Conservation (phyloP, 768 basidiomycete species). For the Suillus luteus region DNA sequence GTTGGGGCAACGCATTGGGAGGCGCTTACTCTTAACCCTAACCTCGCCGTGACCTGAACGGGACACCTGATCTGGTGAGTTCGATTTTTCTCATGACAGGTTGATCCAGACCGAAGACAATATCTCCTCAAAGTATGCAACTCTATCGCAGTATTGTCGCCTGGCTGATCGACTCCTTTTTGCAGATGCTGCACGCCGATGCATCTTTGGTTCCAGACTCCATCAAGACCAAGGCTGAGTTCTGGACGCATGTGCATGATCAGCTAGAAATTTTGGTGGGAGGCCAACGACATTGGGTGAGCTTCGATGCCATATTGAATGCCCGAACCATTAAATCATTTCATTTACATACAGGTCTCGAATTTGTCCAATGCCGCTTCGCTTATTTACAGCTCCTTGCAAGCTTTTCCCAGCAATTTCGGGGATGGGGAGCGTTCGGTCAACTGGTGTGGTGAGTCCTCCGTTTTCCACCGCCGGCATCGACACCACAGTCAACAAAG, state of each 20-base stretch:
- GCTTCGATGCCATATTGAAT: constrained; percentile 19
- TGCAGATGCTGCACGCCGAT: constrained; percentile 81
- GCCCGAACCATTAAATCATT: constrained; percentile 3
- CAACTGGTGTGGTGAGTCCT: constrained; percentile 90
- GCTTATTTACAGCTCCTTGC: constrained; percentile 76
- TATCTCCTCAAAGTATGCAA: background rate
- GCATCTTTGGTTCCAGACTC: constrained; percentile 66
- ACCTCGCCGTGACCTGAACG: constrained; percentile 1
- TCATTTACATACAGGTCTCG: constrained; percentile 58
- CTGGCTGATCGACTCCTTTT: background rate
- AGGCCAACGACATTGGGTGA: constrained; percentile 78
- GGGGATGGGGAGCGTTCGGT: constrained; percentile 66
- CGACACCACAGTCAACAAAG: constrained; percentile 3
- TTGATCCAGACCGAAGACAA: constrained; percentile 2
- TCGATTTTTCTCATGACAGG: constrained; percentile 5
- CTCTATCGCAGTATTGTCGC: background rate
- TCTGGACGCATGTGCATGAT: constrained; percentile 75
- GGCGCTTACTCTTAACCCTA: constrained; percentile 3
- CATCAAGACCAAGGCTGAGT: constrained; percentile 72
- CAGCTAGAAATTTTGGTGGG: constrained; percentile 66
- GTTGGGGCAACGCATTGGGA: background rate
- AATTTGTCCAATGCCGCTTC: constrained; percentile 85
- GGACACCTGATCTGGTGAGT: background rate
- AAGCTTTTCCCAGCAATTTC: constrained; percentile 65
- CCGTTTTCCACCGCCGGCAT: background rate